Percentiles rank a stretch among this genome's conserved stretches.
Conservation (phyloP, 495 filamentous ascomycete species). For the Chaetomium cochliodes region DNA sequence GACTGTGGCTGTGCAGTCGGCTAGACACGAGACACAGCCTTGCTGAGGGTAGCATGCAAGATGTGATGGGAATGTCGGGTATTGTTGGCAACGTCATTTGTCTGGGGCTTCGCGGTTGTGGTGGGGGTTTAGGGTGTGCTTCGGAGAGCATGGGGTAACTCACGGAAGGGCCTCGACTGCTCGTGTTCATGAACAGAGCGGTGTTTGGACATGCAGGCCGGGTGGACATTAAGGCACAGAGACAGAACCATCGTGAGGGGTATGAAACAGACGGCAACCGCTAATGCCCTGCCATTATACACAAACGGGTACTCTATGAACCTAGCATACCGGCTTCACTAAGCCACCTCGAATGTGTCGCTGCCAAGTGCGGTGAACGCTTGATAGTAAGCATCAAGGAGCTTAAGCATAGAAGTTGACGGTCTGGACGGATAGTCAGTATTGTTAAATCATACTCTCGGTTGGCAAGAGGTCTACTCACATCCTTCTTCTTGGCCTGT, state of each 20-base stretch:
- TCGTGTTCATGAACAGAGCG: no score
- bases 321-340: constrained; percentile 23
- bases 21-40: no score
- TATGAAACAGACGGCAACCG: constrained; percentile 5
- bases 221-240: neutral
- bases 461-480: constrained; percentile 39
- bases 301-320: constrained; percentile 20
- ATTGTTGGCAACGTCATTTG: no score
- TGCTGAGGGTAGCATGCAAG: no score
- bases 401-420: constrained; percentile 61
- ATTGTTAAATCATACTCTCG: neutral
- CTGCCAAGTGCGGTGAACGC: neutral
- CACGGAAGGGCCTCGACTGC: no score
- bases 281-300: constrained; percentile 12
- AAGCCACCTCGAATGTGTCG: constrained; percentile 7
- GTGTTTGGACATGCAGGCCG: no score
- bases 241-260: neutral
- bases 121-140: no score
- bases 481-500: constrained; percentile 95
- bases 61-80: no score
- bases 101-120: no score
- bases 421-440: constrained; percentile 45
- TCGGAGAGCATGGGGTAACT: no score
- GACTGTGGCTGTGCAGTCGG: no score
- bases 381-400: constrained; percentile 29